phyloP scores from a whole-genome alignment of 2,329 filamentous ascomycete species.

The Cryphonectria radicalis region DNA sequence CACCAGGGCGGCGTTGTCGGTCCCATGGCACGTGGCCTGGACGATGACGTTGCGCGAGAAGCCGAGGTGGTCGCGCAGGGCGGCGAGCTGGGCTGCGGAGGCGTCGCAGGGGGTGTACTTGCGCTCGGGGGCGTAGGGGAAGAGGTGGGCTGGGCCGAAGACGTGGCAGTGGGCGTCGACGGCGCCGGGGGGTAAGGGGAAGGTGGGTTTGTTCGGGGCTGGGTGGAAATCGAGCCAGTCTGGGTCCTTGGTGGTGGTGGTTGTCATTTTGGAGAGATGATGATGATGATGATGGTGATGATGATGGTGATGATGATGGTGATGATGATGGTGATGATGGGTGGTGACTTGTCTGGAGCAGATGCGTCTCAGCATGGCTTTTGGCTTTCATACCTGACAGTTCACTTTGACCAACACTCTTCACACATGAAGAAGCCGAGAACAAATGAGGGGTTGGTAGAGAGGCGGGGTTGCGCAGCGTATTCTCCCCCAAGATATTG shows the following conservation, averaged over 20 bases:
- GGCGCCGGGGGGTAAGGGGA: constrained; percentile 6
- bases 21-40: constrained; percentile 1
- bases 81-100: background rate
- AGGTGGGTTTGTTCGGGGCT: constrained; percentile 6
- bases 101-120: constrained; percentile 10
- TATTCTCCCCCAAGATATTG: background rate
- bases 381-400: background rate
- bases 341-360: background rate
- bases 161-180: constrained; percentile 12
- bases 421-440: background rate
- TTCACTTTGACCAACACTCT: background rate
- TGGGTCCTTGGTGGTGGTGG: constrained; percentile 5
- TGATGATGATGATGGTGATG: background rate
- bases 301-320: no score
- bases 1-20: constrained; percentile 1
- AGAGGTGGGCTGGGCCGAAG: background rate
- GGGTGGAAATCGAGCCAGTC: constrained; percentile 7
- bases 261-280: background rate
- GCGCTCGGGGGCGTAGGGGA: background rate
- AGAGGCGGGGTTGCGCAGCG: background rate
- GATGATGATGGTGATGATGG: background rate
- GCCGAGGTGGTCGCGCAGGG: constrained; percentile 4
- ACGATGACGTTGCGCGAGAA: constrained; percentile 1
- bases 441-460: background rate
- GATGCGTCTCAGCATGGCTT: background rate